Conservation (phyloP, 2,329 filamentous ascomycete genomes). For the Venturia pyrina region DNA sequence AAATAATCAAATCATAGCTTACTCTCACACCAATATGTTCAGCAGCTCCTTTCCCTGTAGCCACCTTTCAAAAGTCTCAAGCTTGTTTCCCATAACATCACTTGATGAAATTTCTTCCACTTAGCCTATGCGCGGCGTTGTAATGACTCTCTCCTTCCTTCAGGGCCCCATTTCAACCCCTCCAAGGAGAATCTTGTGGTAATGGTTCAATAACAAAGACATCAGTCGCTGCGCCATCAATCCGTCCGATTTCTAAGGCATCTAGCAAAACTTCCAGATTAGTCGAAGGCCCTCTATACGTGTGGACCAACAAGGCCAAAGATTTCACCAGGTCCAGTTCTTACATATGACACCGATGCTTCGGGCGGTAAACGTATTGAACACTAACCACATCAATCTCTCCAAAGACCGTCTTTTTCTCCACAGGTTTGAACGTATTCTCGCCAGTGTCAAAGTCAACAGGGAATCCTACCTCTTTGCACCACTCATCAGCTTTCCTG, state of each 20-base stretch:
- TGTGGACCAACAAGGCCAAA: conserved; percentile 56
- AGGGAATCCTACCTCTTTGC: conserved; percentile 49
- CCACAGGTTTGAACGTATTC: conserved; percentile 58
- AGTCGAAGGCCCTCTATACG: conserved; percentile 56
- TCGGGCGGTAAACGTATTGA: conserved; percentile 63
- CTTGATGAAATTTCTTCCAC: conserved; percentile 54
- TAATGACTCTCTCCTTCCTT: conserved; percentile 56
- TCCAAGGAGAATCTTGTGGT: conserved; percentile 53
- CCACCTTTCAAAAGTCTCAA: conserved; percentile 55
- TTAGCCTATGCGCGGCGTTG: conserved; percentile 77
- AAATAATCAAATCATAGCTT: not conserved
- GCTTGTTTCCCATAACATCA: conserved; percentile 62
- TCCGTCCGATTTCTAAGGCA: conserved; percentile 45
- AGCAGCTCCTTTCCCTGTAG: conserved; percentile 42
- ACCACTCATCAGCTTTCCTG: conserved; percentile 65
- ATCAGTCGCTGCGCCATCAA: conserved; percentile 58
- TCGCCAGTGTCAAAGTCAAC: conserved; percentile 42
- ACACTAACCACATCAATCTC: conserved; percentile 58
- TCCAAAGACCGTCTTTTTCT: conserved; percentile 55
- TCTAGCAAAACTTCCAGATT: conserved; percentile 53
- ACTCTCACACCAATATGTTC: not conserved
- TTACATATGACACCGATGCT: conserved; percentile 50
- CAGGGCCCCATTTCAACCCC: conserved; percentile 53
- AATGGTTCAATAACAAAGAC: conserved; percentile 63
- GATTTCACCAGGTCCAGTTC: conserved; percentile 59